phyloP scores from a whole-genome alignment of 2,329 filamentous ascomycete genomes.

The Tolypocladium paradoxum region DNA sequence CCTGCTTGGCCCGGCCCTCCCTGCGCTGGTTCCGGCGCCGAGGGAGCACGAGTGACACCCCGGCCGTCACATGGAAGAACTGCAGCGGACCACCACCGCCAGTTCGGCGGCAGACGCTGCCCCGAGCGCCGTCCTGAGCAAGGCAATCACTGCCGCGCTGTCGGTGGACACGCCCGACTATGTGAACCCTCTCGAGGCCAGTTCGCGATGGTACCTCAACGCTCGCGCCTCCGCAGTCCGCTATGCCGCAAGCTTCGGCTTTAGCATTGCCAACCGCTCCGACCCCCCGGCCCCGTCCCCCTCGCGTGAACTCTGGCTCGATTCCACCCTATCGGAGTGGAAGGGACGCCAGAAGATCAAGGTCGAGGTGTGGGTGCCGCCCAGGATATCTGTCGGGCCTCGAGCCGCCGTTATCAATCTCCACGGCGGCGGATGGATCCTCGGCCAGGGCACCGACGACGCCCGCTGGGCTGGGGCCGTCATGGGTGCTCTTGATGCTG shows the following conservation, averaged over 20 bases:
- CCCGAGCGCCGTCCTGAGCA: slow-evolving; percentile 3
- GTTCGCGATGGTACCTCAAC: slow-evolving; percentile 31
- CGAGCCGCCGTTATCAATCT: slow-evolving; percentile 53
- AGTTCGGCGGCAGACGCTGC: not conserved
- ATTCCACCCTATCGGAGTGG: slow-evolving; percentile 28
- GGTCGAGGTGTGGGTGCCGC: slow-evolving; percentile 36
- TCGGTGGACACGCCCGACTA: slow-evolving; percentile 25
- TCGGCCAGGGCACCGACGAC: slow-evolving; percentile 53
- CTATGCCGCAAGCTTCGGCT: slow-evolving; percentile 31
- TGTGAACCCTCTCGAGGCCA: slow-evolving; percentile 31
- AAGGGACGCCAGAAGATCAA: slow-evolving; percentile 28
- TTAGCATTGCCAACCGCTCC: slow-evolving; percentile 30
- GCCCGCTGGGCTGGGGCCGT: slow-evolving; percentile 48
- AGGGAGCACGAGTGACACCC: not conserved
- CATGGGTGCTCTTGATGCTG: slow-evolving; percentile 38
- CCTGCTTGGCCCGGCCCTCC: not conserved
- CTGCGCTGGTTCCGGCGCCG: not conserved
- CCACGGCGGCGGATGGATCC: slow-evolving; percentile 57
- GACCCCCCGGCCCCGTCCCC: slow-evolving; percentile 27
- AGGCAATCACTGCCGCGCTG: slow-evolving; percentile 13
- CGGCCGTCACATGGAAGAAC: slow-evolving; percentile 4
- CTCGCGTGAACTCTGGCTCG: slow-evolving; percentile 28
- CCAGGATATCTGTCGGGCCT: slow-evolving; percentile 19
- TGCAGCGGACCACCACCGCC: slow-evolving; percentile 4
- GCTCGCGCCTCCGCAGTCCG: slow-evolving; percentile 32